A percentile compares a stretch with the other conserved stretches of the same genome.
Evolutionary conservation across 2,329 filamentous ascomycete species (phyloP).

Genomic region (Aspergillus neoniger): DNA sequence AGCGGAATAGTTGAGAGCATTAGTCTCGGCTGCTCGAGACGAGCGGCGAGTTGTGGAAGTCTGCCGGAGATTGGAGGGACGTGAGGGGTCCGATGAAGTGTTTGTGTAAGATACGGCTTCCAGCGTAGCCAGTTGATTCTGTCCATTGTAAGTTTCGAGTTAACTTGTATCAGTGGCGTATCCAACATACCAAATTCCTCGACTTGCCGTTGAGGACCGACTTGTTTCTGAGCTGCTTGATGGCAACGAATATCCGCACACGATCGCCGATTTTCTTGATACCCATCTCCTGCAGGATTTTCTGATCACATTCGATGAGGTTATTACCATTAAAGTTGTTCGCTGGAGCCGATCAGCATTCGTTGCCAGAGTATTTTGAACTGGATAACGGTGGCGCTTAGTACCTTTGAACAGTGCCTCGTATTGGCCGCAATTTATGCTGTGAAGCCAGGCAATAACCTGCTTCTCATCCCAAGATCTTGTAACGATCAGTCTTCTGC

Average conservation of each 20-base stretch:
- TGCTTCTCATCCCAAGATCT: conserved; percentile 83
- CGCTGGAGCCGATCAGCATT: conserved; percentile 46
- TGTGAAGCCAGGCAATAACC: conserved; percentile 86
- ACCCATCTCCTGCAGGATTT: conserved; percentile 94
- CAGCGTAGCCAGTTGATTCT: conserved; percentile 83
- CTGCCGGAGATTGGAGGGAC: conserved; percentile 58
- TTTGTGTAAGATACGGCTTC: conserved; percentile 65
- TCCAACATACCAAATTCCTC: conserved; percentile 72
- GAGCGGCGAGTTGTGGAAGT: conserved; percentile 62
- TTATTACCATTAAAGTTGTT: conserved; percentile 99
- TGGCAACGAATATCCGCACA: conserved; percentile 82
- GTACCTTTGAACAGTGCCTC: conserved; percentile 78
- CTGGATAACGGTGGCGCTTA: background rate
- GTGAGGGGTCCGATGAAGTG: conserved; percentile 63
- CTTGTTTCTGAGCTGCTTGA: conserved; percentile 78
- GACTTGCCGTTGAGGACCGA: conserved; percentile 77
- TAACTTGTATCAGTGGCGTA: background rate
- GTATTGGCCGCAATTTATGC: conserved; percentile 92
- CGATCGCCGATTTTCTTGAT: conserved; percentile 97
- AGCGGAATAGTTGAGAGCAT: conserved; percentile 44
- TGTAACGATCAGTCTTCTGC: conserved; percentile 20
- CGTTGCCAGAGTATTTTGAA: conserved; percentile 5
- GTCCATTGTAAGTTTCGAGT: conserved; percentile 20
- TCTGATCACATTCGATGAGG: conserved; percentile 93
- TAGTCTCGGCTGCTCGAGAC: conserved; percentile 50